These are phyloP conservation scores for Petrea volubilis DNA, from an alignment of 257 asterid species.

Conservation along the genomic window DNA sequence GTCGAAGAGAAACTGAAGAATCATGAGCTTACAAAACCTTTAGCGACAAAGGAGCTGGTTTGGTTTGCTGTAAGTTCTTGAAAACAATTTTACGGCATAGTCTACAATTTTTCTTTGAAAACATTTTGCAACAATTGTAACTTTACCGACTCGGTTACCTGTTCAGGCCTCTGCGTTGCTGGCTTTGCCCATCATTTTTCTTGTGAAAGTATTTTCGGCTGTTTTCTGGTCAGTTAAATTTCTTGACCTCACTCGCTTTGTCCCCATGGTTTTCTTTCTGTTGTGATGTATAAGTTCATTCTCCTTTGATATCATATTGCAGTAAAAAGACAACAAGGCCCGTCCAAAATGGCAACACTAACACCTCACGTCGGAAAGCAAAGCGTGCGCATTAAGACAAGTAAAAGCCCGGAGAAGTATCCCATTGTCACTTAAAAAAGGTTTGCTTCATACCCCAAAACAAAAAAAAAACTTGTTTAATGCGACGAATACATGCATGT, in stretches of 20 bases:
- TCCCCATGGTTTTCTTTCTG: not conserved
- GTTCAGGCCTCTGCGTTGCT: conserved; percentile 75
- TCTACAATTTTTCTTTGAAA: not conserved
- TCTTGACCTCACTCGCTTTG: not conserved
- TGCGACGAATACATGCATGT: not conserved
- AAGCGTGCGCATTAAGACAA: conserved; percentile 48
- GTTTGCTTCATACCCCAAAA: not conserved
- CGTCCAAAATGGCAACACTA: conserved; percentile 33
- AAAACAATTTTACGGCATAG: conserved; percentile 10
- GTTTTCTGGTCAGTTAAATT: conserved; percentile 52
- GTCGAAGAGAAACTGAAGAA: conserved; percentile 61
- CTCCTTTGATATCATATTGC: conserved; percentile 20
- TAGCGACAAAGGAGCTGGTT: conserved; percentile 76
- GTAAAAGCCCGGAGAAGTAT: conserved; percentile 15
- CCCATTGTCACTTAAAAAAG: not conserved
- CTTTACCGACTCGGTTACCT: conserved; percentile 19
- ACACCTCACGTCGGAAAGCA: conserved; percentile 45
- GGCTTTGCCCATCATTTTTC: conserved; percentile 66
- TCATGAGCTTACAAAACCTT: conserved; percentile 60
- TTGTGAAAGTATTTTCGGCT: conserved; percentile 44
- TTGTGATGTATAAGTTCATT: not conserved
- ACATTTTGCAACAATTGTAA: not conserved
- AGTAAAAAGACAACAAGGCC: conserved; percentile 46
- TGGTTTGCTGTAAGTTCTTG: conserved; percentile 72
- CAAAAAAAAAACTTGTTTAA: not conserved